phyloP scores from a whole-genome alignment of 1,284 basidiomycete species.

The Phellopilus nigrolimitatus region DNA sequence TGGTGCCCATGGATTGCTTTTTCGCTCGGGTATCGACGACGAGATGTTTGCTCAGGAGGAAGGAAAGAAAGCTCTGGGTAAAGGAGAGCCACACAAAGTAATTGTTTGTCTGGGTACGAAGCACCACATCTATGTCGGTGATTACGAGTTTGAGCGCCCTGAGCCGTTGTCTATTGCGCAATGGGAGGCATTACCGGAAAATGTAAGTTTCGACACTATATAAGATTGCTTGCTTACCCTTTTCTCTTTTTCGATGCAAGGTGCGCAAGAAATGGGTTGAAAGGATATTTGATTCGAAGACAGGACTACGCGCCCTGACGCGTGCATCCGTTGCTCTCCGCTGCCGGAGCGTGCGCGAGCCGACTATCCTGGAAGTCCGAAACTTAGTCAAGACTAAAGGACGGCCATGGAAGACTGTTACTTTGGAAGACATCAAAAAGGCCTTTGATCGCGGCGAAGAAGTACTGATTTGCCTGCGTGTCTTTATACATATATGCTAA shows the following conservation, averaged over 20 bases:
- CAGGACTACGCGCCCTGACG: too few relatives aligned
- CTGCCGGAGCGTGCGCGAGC: background rate
- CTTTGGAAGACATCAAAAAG: background rate
- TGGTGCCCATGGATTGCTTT: constrained; percentile 24
- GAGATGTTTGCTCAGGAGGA: background rate
- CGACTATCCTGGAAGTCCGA: background rate
- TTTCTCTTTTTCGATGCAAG: background rate
- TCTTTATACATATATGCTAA: too few relatives aligned
- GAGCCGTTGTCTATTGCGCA: background rate
- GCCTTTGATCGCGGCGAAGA: background rate
- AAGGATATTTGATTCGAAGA: too few relatives aligned
- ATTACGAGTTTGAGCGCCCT: background rate
- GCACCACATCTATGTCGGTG: background rate
- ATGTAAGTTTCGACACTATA: background rate
- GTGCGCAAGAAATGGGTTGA: background rate
- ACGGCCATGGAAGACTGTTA: background rate
- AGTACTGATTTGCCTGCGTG: too few relatives aligned
- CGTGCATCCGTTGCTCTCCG: too few relatives aligned
- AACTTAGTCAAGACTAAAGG: background rate
- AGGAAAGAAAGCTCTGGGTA: background rate
- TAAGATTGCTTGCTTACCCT: background rate
- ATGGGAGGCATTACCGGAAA: background rate
- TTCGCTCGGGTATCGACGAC: background rate
- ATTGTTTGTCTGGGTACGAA: background rate
- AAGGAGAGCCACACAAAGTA: background rate